Percentiles rank a stretch among this genome's conserved stretches.
Conservation (phyloP, 257 asterid species). For the Knoxia roxburghii region DNA sequence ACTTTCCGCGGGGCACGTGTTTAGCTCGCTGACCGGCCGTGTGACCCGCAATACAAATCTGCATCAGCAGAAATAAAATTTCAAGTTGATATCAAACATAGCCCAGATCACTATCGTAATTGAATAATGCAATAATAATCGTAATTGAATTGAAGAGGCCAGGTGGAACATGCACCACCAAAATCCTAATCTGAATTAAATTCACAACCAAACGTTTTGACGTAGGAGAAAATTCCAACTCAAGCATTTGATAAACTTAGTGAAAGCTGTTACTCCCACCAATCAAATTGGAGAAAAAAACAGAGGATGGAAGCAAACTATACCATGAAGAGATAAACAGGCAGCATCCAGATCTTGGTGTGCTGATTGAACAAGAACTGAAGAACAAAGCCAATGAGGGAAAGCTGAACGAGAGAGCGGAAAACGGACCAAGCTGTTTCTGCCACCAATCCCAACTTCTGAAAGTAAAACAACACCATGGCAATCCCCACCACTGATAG, state of each 20-base stretch:
- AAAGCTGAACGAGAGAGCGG: neutral
- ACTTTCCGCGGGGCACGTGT: conserved; percentile 80
- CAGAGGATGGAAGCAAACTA: neutral
- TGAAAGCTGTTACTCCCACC: too few relatives aligned
- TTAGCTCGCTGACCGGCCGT: conserved; percentile 92
- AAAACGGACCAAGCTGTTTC: neutral
- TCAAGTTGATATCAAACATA: neutral
- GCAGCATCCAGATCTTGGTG: neutral
- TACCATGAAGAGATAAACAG: neutral
- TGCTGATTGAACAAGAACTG: neutral
- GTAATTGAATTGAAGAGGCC: too few relatives aligned
- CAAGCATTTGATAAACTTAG: too few relatives aligned
- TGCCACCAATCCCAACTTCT: neutral
- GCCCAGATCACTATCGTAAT: too few relatives aligned
- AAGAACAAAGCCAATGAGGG: neutral
- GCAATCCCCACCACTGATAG: neutral
- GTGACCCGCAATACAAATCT: conserved; percentile 77
- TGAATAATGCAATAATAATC: too few relatives aligned
- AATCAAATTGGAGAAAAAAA: too few relatives aligned
- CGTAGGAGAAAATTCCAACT: too few relatives aligned
- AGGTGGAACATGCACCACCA: too few relatives aligned
- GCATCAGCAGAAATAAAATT: neutral
- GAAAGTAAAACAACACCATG: neutral
- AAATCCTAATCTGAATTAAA: too few relatives aligned
- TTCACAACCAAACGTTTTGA: too few relatives aligned